Base-by-base conservation (phyloP, 176 grass and related monocot genomes). In the Dendrocalamus sinicus region DNA sequence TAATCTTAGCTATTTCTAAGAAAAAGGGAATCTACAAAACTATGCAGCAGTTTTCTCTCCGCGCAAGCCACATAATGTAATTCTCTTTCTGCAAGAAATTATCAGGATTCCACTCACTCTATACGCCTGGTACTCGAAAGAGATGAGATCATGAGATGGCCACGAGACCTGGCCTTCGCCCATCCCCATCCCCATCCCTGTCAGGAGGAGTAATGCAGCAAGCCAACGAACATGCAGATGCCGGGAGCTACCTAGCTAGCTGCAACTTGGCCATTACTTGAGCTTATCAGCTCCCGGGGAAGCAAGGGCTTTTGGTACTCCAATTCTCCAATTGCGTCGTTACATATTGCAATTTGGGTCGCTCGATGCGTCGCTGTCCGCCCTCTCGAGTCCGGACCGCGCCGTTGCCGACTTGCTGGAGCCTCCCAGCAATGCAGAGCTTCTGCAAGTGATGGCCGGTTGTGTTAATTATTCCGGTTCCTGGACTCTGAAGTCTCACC, bases 151-250 rank as follows among this genome's bases (percentile, higher is more conserved):
- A 30, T 30, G 73, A 59, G 57, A 86, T 72, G 78, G 65, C 65
- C 51, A 75, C 30, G 71, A 40, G 50, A 45, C 41, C 55, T 52
- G 26, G 19, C 44, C 22, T 58, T 19, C n/a, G 61, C 70, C 61
- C 76, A 69, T 81, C 26, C 26, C 26, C 26, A 26, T 26, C 4
- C 9, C 84, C 8, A 23, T 35, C 16, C 30, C 79, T 83, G 57
- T 72, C 79, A 30, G 51, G 23, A 77, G 78, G 23, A 86, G 79
- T 90, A 86, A 83, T 60, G 79, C 68, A 77, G 60, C 89, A 30
- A 60, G 30, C 80, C 67, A 58, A 45, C n/a, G 70, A 81, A 85
- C 88, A 44, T 76, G 88, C 62, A 12, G 67, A 50, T 90, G 66
- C 79, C 77, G 62, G 70, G 9, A 17, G 59, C 75, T 43, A 8